These are phyloP conservation scores for Waltergamsia citrina DNA, from an alignment of 2,329 filamentous ascomycete genomes.

Conservation along the genomic window DNA sequence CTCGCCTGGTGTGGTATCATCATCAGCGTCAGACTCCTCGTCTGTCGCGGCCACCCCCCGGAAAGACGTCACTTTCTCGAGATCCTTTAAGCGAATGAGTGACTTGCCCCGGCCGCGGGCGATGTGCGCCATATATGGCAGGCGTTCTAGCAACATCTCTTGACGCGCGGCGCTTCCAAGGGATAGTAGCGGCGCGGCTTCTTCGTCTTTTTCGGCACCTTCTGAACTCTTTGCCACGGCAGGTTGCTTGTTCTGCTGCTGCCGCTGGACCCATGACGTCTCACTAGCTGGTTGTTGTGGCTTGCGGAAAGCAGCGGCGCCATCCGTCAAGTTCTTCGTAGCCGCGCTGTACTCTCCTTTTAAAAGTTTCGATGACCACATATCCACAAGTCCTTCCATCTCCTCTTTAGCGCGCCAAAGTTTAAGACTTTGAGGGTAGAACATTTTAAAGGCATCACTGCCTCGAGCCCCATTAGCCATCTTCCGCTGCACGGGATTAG, in stretches of 20 bases:
- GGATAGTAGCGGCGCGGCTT: conserved; percentile 36
- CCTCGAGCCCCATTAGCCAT: conserved; percentile 29
- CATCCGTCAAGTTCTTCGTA: conserved; percentile 29
- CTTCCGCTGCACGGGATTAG: conserved; percentile 73
- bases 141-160: conserved; percentile 72
- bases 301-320: conserved; percentile 38
- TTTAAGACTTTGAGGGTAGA: conserved; percentile 77
- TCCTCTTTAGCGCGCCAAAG: conserved; percentile 81
- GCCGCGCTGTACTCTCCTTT: conserved; percentile 36
- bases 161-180: conserved; percentile 57
- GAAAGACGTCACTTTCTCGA: conserved; percentile 62
- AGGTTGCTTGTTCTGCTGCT: conserved; percentile 13
- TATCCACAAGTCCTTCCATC: conserved; percentile 61
- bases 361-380: conserved; percentile 55
- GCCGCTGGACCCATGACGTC: conserved; percentile 22
- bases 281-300: conserved; percentile 19
- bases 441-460: conserved; percentile 75
- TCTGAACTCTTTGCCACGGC: background rate
- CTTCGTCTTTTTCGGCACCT: conserved; percentile 11
- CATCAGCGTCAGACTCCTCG: conserved; percentile 35
- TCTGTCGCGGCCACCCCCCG: conserved; percentile 43
- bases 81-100: conserved; percentile 38
- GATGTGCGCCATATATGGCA: conserved; percentile 78
- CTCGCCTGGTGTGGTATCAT: conserved; percentile 30
- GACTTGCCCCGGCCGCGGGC: conserved; percentile 31